These are phyloP conservation scores for Glaciozyma antarctica DNA, from an alignment of 768 basidiomycete genomes.

Conservation along the genomic window DNA sequence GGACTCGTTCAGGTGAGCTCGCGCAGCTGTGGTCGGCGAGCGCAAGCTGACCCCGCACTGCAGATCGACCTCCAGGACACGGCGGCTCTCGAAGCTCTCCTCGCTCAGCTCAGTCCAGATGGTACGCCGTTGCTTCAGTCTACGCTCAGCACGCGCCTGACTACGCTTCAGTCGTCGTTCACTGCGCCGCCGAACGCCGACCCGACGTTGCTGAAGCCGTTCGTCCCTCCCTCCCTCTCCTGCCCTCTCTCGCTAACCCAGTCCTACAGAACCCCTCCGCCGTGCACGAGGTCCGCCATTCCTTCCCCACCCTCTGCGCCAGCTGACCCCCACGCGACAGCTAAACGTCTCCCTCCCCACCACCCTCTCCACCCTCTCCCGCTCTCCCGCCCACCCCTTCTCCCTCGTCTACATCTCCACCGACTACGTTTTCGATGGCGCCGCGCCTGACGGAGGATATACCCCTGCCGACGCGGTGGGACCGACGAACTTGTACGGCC, in stretches of 20 bases:
- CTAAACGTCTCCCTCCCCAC: conserved; percentile 71
- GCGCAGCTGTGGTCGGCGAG: background rate
- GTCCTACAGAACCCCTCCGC: conserved; percentile 55
- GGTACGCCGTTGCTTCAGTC: conserved; percentile 48
- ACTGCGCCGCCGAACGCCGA: conserved; percentile 88
- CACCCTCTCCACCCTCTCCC: conserved; percentile 59
- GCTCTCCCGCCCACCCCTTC: conserved; percentile 47
- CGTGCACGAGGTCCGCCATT: conserved; percentile 49
- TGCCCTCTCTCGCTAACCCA: background rate
- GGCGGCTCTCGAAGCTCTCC: conserved; percentile 49
- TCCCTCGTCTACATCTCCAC: conserved; percentile 86
- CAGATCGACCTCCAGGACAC: conserved; percentile 62
- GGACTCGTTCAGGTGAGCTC: conserved; percentile 40
- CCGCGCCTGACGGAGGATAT: conserved; percentile 57
- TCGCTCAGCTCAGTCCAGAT: conserved; percentile 54
- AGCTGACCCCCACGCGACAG: conserved; percentile 41
- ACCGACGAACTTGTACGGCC: conserved; percentile 80
- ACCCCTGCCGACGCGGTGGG: conserved; percentile 60
- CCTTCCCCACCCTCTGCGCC: background rate
- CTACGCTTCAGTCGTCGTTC: conserved; percentile 57
- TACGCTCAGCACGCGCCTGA: conserved; percentile 39
- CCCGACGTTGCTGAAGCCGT: conserved; percentile 90
- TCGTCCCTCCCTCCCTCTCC: conserved; percentile 24
- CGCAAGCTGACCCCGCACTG: background rate
- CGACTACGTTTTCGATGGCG: conserved; percentile 94